Evolutionary conservation across 768 basidiomycete genomes (phyloP), one percentile per base, ranked within the genome.

Genomic region (Hortiboletus campestris): DNA sequence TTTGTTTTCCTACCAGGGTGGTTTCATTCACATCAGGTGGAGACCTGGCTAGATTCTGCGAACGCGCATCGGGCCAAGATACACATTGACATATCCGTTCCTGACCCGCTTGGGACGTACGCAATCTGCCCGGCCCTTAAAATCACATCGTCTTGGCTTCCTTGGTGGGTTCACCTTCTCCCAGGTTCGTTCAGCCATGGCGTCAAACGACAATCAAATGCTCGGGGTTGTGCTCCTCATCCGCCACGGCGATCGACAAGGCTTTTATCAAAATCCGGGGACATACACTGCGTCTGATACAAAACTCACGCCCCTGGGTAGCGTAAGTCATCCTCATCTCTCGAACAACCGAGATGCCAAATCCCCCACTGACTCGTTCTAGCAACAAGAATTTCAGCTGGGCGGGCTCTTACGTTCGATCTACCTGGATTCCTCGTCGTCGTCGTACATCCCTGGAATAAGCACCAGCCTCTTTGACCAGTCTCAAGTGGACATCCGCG

Each of bases 301-400:
- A 2, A 66, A 74, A n/a, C 80, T 88, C 47, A 88, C 86, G 5
- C 81, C 86, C n/a, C 73, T 88, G 25, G 86, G 86, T 49, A 84
- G 80, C 63, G 86, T 86, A 67, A 46, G 74, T 67, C n/a, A 12
- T 36, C 40, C 20, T 9, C 36, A 5, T 2, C 8, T 31, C 16
- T 39, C 34, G 10, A 47, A 29, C 14, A 17, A 5, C 25, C 11
- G 8, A 19, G 28, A 16, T 25, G 16, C 6, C 19, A 19, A 13
- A 34, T 17, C 42, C 17, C 17, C 9, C 22, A 36, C 54, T 49
- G 49, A 46, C 9, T 14, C 20, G 20, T 49, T 28, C 38, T 59
- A 86, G 85, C 64, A 72, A 70, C 74, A 89, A 78, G 81, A 84
- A 66, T 80, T 74, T 53, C 77, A 80, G 58, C 75, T 88, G 6